phyloP scores from a whole-genome alignment of 2,329 filamentous ascomycete species.

The Neonectria neomacrospora region DNA sequence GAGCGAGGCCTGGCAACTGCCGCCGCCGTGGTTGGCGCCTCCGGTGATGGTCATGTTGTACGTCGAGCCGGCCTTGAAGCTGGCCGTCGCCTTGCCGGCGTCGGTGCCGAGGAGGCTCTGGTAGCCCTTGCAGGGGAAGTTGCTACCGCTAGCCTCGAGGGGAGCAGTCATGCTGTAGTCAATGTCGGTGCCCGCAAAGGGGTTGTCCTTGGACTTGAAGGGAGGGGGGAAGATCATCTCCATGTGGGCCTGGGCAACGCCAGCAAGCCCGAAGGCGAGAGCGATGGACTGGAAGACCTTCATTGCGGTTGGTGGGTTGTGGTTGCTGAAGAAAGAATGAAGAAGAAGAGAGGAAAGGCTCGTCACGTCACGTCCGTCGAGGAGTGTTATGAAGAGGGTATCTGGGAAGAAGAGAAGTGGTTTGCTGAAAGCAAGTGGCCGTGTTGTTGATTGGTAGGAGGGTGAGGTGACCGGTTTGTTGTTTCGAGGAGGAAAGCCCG shows the following conservation, averaged over 20 bases:
- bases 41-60: conserved; percentile 74
- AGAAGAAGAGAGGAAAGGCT: conserved; percentile 8
- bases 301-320: conserved; percentile 53
- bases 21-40: conserved; percentile 72
- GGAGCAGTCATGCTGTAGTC: conserved; percentile 81
- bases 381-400: conserved; percentile 27
- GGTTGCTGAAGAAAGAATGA: conserved; percentile 7
- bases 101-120: conserved; percentile 60
- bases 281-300: conserved; percentile 52
- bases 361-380: conserved; percentile 28
- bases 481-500: not conserved
- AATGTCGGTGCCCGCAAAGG: conserved; percentile 57
- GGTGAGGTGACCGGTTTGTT: not conserved
- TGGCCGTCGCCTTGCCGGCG: conserved; percentile 65
- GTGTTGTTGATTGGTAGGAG: conserved; percentile 22
- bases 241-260: conserved; percentile 65
- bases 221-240: conserved; percentile 65
- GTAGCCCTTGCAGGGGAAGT: conserved; percentile 82
- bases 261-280: conserved; percentile 55
- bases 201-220: conserved; percentile 64
- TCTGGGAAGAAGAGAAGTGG: conserved; percentile 16
- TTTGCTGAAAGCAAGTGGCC: conserved; percentile 17
- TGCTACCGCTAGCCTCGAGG: conserved; percentile 66
- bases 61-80: conserved; percentile 69
- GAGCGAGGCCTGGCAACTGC: conserved; percentile 80